Percentiles rank a stretch among this genome's conserved stretches.
Conservation (phyloP, 495 filamentous ascomycete species). For the Penicillium pancosmium region DNA sequence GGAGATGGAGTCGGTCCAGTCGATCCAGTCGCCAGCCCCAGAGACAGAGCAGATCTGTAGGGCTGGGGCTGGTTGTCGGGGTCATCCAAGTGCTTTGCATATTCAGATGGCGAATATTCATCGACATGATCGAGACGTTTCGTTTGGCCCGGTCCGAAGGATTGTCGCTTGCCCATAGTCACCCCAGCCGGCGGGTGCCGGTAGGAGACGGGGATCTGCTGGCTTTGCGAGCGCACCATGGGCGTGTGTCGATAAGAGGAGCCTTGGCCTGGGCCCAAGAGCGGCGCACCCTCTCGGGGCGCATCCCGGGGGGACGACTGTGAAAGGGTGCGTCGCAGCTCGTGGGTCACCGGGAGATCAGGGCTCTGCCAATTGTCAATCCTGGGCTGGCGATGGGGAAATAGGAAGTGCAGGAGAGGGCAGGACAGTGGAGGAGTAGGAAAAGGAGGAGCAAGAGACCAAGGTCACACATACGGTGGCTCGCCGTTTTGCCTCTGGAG, state of each 20-base stretch:
- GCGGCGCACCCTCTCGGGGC: conserved; percentile 24
- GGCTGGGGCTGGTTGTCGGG: conserved; percentile 23
- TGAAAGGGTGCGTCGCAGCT: conserved; percentile 39
- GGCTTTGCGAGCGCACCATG: conserved; percentile 51
- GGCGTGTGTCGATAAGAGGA: conserved; percentile 34
- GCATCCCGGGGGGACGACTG: conserved; percentile 36
- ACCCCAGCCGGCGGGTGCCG: conserved; percentile 30
- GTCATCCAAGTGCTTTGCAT: conserved; percentile 41
- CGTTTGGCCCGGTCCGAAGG: conserved; percentile 35
- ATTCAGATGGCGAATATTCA: conserved; percentile 49
- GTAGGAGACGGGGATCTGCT: conserved; percentile 45
- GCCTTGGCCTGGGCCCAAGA: conserved; percentile 22
- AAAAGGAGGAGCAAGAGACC: conserved; percentile 45
- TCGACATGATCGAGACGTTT: conserved; percentile 41
- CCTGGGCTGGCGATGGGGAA: conserved; percentile 37
- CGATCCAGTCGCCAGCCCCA: conserved; percentile 34
- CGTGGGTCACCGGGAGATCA: conserved; percentile 41
- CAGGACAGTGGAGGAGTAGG: conserved; percentile 21
- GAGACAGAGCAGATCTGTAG: conserved; percentile 31
- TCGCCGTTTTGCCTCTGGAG: conserved; percentile 50
- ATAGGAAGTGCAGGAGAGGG: conserved; percentile 27
- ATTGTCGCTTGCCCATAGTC: conserved; percentile 35
- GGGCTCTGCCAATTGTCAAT: conserved; percentile 55
- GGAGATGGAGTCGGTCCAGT: conserved; percentile 22
- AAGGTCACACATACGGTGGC: conserved; percentile 55